These are phyloP conservation scores for Botrytis fabae DNA, from an alignment of 2,329 filamentous ascomycete genomes.

Conservation along the genomic window DNA sequence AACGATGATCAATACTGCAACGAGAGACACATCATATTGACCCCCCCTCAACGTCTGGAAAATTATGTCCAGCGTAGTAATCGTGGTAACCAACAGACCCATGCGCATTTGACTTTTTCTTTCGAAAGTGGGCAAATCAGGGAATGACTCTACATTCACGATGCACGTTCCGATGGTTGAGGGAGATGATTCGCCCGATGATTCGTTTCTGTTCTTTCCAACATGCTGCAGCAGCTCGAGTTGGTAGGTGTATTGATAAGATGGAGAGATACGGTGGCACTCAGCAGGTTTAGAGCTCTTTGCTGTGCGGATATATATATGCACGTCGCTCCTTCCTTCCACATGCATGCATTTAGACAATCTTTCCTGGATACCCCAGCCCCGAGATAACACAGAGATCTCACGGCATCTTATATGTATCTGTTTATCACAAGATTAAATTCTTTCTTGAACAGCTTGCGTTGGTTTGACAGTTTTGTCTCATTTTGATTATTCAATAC, in stretches of 20 bases:
- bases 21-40: neutral
- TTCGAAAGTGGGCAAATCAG: neutral
- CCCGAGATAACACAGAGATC: neutral
- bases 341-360: neutral
- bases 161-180: neutral
- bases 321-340: neutral
- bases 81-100: neutral
- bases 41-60: neutral
- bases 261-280: neutral
- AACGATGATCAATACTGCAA: neutral
- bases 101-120: neutral
- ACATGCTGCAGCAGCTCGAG: neutral
- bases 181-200: neutral
- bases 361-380: neutral
- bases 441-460: neutral
- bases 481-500: neutral
- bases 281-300: neutral
- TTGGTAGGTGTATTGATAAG: neutral
- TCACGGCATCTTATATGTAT: neutral
- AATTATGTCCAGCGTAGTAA: neutral
- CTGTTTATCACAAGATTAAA: neutral
- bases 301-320: neutral
- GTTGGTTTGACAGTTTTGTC: neutral
- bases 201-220: neutral
- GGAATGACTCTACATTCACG: neutral